Evolutionary conservation across 495 filamentous ascomycete genomes (phyloP).

Genomic region (Neurospora sp.): DNA sequence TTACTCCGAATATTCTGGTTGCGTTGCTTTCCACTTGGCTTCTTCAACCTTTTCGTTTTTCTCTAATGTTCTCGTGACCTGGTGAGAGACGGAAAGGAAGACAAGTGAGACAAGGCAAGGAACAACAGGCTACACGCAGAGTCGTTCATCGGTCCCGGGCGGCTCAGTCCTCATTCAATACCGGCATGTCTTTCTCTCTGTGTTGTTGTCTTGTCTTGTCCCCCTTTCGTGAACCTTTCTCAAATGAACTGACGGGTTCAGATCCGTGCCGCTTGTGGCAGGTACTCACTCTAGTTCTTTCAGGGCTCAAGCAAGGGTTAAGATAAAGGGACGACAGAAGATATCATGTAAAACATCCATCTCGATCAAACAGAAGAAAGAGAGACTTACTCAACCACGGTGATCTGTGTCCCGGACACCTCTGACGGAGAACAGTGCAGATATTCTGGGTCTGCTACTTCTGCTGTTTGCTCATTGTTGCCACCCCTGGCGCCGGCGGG

Average conservation of each 20-base stretch:
- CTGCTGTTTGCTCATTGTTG: not conserved
- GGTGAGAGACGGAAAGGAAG: not conserved
- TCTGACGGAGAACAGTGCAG: constrained; percentile 36
- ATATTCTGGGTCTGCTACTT: constrained; percentile 9
- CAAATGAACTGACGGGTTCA: not conserved
- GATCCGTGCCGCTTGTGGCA: not conserved
- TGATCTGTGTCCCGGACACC: constrained; percentile 22
- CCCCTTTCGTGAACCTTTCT: not conserved
- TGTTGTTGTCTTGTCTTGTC: not conserved
- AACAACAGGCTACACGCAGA: not conserved
- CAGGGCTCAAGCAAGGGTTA: not conserved
- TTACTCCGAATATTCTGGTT: not conserved
- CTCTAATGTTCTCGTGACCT: not conserved
- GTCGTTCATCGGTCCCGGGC: not conserved
- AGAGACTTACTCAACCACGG: constrained; percentile 53
- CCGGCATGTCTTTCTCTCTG: not conserved
- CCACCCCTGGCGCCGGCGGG: constrained; percentile 6
- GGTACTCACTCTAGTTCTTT: not conserved
- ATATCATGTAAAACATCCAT: not conserved
- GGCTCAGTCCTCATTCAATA: not conserved
- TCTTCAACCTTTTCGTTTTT: not conserved
- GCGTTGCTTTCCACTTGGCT: not conserved
- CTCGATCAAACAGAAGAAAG: not conserved
- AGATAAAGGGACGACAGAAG: not conserved
- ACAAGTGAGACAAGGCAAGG: not conserved